Base-by-base conservation (phyloP, 2,329 filamentous ascomycete genomes). In the Tolypocladium tundrense region DNA sequence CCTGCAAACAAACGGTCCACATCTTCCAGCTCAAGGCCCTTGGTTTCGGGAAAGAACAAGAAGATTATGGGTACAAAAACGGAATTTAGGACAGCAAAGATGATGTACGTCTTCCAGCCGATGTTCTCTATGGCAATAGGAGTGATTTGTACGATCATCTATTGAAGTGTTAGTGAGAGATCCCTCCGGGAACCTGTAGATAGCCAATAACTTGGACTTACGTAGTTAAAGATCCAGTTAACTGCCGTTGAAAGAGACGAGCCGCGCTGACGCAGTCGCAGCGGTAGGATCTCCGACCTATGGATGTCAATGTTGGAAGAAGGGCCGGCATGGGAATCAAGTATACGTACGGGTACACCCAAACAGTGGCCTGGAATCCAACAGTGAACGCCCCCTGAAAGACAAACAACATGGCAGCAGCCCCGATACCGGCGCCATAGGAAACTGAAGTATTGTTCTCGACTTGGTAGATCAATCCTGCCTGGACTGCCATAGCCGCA, bases 11-110 rank as follows among this genome's bases (percentile, higher is more conserved):
- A 61, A 67, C 68, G 4, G 65, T 75, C 58, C 74, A 74, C 64
- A 67, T 72, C 61, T 71, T 83, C 57, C 70, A 81, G 62, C 73
- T 76, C 62, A 59, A 75, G 59, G 0, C 66, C 66, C 41, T 68
- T 69, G 3, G 68, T 69, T 39, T 70, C 67, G 0, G 67, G 66
- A 41, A 68, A 69, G 57, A 68, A 68, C 1, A 68, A 57, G 41
- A 66, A 68, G 13, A 70, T 66, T 8, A 69, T 61, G 1, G 67
- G 67, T 1, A 70, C 63, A 54, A 64, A 69, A 1, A 59, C 53
- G 1, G 65, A 63, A 40, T 70, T 70, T 7, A 69, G 57, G 1
- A 67, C 62, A 3, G 67, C 64, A 41, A 68, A 69, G 27, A 69
- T 66, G 48, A 69, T 66, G 57, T 68, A 69, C 0, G 66, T 68